Conservation (phyloP, 1,284 basidiomycete species). For the Peniophora sp. region DNA sequence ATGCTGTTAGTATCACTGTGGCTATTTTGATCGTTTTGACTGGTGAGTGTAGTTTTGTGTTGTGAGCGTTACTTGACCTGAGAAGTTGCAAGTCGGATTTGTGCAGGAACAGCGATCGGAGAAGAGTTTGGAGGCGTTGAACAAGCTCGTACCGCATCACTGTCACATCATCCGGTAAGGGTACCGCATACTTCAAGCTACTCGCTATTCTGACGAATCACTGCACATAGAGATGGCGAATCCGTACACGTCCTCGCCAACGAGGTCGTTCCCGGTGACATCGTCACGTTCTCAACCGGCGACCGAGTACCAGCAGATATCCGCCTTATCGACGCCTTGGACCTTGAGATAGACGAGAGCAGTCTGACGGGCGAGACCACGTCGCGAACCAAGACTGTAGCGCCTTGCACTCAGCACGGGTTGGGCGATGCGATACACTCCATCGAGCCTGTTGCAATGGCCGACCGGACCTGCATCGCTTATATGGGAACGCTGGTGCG, state of each 20-base stretch:
- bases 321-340: slow-evolving; percentile 70
- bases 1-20: slow-evolving; percentile 90
- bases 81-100: slow-evolving; percentile 68
- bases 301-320: slow-evolving; percentile 94
- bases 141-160: slow-evolving; percentile 94
- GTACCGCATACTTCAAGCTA: slow-evolving; percentile 6
- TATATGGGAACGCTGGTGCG: slow-evolving; percentile 98
- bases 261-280: slow-evolving; percentile 91
- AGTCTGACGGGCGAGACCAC: slow-evolving; percentile 92
- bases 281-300: slow-evolving; percentile 86
- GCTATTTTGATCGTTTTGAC: slow-evolving; percentile 91
- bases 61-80: not conserved
- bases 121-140: slow-evolving; percentile 89
- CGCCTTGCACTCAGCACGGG: slow-evolving; percentile 32
- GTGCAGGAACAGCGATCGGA: slow-evolving; percentile 94
- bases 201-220: slow-evolving; percentile 18
- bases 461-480: slow-evolving; percentile 84
- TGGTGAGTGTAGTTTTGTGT: slow-evolving; percentile 41
- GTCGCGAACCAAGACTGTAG: slow-evolving; percentile 64
- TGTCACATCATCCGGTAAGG: slow-evolving; percentile 81
- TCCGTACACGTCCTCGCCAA: slow-evolving; percentile 83
- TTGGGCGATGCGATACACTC: slow-evolving; percentile 9
- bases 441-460: slow-evolving; percentile 61
- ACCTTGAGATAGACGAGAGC: slow-evolving; percentile 93
- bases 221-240: slow-evolving; percentile 51